Evolutionary conservation across 495 filamentous ascomycete species (phyloP).

Genomic region (Xylaria cubensis): DNA sequence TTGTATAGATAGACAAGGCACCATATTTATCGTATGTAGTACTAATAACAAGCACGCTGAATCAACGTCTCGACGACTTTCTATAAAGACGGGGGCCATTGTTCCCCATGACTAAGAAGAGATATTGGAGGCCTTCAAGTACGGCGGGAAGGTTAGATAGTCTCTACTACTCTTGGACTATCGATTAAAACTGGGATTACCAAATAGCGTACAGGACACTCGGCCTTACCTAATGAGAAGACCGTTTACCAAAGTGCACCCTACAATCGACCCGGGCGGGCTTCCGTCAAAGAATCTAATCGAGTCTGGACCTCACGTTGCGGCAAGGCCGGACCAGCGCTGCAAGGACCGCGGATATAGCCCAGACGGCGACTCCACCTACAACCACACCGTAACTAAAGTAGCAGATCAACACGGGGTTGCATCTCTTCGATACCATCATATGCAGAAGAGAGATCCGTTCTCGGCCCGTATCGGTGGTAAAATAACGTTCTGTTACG

Average conservation of each 20-base stretch:
- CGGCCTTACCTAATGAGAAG: neutral
- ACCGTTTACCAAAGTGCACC: neutral
- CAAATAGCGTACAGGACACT: neutral
- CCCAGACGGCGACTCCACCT: neutral
- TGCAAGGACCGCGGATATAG: neutral
- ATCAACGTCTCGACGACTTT: no score
- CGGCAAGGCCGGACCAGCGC: neutral
- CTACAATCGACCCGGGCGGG: neutral
- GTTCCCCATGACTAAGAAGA: no score
- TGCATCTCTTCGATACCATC: neutral
- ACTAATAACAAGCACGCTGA: no score
- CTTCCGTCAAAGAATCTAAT: neutral
- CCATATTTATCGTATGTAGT: no score
- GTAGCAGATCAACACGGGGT: neutral
- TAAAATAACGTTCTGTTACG: neutral
- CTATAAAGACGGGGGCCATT: no score
- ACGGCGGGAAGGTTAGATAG: no score
- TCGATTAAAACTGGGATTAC: neutral
- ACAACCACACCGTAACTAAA: neutral
- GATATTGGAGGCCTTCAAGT: no score
- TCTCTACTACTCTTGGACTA: neutral
- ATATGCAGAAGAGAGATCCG: neutral
- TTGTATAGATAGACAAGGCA: no score
- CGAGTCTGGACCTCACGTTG: neutral
- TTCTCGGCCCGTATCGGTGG: neutral